Conservation (phyloP, 2,329 filamentous ascomycete species). For the Fusarium torulosum region DNA sequence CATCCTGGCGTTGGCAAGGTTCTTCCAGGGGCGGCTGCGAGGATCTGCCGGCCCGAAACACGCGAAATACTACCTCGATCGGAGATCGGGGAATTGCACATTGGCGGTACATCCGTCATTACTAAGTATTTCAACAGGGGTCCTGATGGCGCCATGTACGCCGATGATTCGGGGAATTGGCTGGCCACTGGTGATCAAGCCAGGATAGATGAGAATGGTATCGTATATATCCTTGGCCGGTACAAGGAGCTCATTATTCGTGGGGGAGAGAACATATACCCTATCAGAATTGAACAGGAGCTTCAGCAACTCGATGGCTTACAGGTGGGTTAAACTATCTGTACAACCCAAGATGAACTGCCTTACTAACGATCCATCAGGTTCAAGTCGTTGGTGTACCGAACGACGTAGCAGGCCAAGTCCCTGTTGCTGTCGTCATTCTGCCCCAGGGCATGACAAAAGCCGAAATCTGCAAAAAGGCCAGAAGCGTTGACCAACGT, state of each 20-base stretch:
- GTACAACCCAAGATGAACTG: not conserved
- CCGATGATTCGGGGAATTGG: constrained; percentile 53
- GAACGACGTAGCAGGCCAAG: constrained; percentile 61
- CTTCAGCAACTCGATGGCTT: constrained; percentile 53
- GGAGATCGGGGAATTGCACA: constrained; percentile 57
- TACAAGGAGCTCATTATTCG: constrained; percentile 62
- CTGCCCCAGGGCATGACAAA: constrained; percentile 52
- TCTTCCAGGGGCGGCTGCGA: constrained; percentile 55
- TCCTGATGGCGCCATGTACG: constrained; percentile 52
- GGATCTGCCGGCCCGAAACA: constrained; percentile 53
- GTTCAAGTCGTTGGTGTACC: constrained; percentile 59
- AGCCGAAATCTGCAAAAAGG: constrained; percentile 49
- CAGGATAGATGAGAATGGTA: constrained; percentile 53
- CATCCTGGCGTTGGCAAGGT: constrained; percentile 58
- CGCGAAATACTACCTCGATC: constrained; percentile 48
- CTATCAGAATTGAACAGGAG: constrained; percentile 53
- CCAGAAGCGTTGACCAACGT: constrained; percentile 52
- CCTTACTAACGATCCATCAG: constrained; percentile 35
- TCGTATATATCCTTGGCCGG: constrained; percentile 56
- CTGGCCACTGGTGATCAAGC: constrained; percentile 58
- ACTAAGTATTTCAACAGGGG: constrained; percentile 50
- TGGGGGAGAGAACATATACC: constrained; percentile 60
- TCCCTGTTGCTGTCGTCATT: constrained; percentile 60
- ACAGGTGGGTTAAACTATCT: constrained; percentile 36
- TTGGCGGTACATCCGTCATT: constrained; percentile 55